Base-by-base conservation (phyloP, 169 alveolate genomes). In the Plasmodium yoelii region DNA sequence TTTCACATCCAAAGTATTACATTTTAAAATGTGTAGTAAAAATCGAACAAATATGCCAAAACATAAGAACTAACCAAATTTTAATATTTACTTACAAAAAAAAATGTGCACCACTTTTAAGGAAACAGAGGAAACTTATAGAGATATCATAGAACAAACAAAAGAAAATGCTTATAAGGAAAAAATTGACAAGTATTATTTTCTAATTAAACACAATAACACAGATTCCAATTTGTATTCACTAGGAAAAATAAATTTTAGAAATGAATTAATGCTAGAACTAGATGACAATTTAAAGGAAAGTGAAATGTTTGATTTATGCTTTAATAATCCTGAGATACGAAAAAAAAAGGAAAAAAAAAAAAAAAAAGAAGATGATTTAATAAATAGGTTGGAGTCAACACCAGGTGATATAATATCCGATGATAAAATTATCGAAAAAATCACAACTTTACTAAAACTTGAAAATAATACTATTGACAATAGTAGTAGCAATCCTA, bases 241-340 rank as follows among this genome's bases (percentile, higher is more conserved):
- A 0, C 49, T 82, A 67, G n/a, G 84, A 44, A 82, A 82, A 82
- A 49, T 82, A 18, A 67, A 44, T 18, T 82, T 82, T 61, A 82
- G 90, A 55, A 53, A 82, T 53, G 90, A 82, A 46, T 42, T 60
- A 51, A 34, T 82, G 28, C 53, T 82, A 1, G 56, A 82, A 28
- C 39, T 67, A 70, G 47, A 56, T 22, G 63, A 82, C 22, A 61
- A 65, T 47, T 46, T 68, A 18, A 65, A 82, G 51, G 90, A 82
- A 59, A 57, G 47, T 34, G 84, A 82, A 67, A 8, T 53, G 0
- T 82, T 82, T 82, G 63, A 44, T 7, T 24, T 47, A 67, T 28
- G 67, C 42, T 82, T 65, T 67, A 67, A 82, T 71, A 82, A 82
- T 82, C 44, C 70, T 15, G 74, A 65, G 44, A 67, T 82, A 39